Percentiles rank a stretch among this genome's conserved stretches.
Conservation (phyloP, 2,329 filamentous ascomycete genomes). For the Fusarium stilboides region DNA sequence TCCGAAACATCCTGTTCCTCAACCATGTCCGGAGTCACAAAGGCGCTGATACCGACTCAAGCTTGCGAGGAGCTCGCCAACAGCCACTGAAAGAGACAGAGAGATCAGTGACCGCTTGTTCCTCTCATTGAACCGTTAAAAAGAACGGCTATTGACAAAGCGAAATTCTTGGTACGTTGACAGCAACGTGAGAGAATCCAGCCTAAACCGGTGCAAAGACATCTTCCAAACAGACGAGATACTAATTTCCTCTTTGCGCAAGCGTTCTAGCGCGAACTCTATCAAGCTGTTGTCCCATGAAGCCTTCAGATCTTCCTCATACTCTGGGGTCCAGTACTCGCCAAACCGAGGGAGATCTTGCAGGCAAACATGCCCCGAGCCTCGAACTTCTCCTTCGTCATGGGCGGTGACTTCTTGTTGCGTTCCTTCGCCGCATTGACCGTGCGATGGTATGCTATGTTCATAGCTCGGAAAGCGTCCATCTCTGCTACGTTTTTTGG, state of each 20-base stretch:
- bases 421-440: too few relatives aligned
- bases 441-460: too few relatives aligned
- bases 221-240: background rate
- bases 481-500: too few relatives aligned
- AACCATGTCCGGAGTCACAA: too few relatives aligned
- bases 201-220: background rate
- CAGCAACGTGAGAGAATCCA: background rate
- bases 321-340: background rate
- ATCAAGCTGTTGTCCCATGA: slow-evolving; percentile 2
- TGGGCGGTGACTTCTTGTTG: too few relatives aligned
- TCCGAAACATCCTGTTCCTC: too few relatives aligned
- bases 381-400: background rate
- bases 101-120: too few relatives aligned
- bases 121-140: too few relatives aligned
- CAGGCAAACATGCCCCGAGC: background rate
- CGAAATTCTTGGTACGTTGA: slow-evolving; percentile 1
- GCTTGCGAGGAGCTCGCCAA: too few relatives aligned
- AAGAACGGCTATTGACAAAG: background rate
- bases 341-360: background rate
- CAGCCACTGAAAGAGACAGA: too few relatives aligned
- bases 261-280: background rate
- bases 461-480: too few relatives aligned
- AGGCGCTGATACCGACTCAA: too few relatives aligned
- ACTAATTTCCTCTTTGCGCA: rapidly evolving
- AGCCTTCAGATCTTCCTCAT: background rate